Evolutionary conservation across 805 yeast genomes (phyloP).

Genomic region (Ogataea populi-albae): DNA sequence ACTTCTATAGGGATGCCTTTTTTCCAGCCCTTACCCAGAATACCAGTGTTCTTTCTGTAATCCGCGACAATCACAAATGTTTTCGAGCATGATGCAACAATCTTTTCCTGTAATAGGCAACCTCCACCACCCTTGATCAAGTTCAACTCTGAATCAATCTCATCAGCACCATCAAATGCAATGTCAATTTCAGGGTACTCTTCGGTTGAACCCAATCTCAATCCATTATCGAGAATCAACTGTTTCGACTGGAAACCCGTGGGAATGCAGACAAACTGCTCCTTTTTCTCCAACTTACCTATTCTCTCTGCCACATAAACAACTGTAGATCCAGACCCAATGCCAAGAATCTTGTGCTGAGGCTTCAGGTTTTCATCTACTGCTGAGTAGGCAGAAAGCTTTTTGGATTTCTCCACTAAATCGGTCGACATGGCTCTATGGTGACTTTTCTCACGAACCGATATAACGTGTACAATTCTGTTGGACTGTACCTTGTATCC

Average conservation of each 20-base stretch:
- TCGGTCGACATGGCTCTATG: too few species aligned
- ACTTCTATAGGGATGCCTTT: conserved; percentile 96
- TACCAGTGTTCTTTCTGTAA: conserved; percentile 72
- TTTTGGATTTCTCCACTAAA: conserved; percentile 77
- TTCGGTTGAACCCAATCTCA: conserved; percentile 76
- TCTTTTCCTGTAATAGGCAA: conserved; percentile 92
- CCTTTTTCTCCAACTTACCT: conserved; percentile 60
- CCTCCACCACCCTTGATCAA: conserved; percentile 99
- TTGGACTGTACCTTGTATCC: too few species aligned
- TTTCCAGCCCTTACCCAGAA: conserved; percentile 77
- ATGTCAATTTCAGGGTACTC: conserved; percentile 80
- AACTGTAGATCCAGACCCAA: conserved; percentile 97
- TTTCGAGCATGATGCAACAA: conserved; percentile 78
- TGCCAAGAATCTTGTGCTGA: conserved; percentile 73
- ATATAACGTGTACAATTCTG: too few species aligned
- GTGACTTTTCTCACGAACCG: too few species aligned
- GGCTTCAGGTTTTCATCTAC: conserved; percentile 82
- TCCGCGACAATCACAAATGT: conserved; percentile 89
- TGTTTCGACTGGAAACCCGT: conserved; percentile 96
- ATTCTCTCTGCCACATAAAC: conserved; percentile 95
- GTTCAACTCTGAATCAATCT: conserved; percentile 76
- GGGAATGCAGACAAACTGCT: conserved; percentile 74
- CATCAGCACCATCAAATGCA: conserved; percentile 99
- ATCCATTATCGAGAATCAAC: conserved; percentile 77
- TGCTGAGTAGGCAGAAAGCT: conserved; percentile 86